These are phyloP conservation scores for Ophiostoma novo-ulmi DNA, from an alignment of 2,329 filamentous ascomycete species.

Conservation along the genomic window DNA sequence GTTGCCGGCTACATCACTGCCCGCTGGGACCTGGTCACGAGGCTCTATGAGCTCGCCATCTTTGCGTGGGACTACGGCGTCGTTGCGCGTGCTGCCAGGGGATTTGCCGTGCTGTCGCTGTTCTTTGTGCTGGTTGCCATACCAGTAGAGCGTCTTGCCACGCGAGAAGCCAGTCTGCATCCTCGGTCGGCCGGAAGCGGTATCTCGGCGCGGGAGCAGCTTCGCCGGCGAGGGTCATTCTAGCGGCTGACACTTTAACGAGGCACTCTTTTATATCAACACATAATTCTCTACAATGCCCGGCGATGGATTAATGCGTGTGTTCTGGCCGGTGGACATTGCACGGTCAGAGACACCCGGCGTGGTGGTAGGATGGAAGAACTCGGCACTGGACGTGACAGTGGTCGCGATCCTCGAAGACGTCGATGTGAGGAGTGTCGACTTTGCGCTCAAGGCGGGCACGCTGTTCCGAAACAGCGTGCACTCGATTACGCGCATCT, in stretches of 20 bases:
- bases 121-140: conserved; percentile 81
- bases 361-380: conserved; percentile 91
- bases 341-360: conserved; percentile 66
- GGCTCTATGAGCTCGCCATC: conserved; percentile 91
- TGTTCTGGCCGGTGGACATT: conserved; percentile 96
- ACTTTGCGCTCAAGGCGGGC: conserved; percentile 78
- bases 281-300: conserved; percentile 7
- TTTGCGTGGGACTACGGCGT: conserved; percentile 99
- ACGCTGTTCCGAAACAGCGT: conserved; percentile 77
- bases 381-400: conserved; percentile 84
- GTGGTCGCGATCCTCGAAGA: conserved; percentile 85
- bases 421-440: conserved; percentile 80
- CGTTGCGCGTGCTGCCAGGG: conserved; percentile 81
- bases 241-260: conserved; percentile 41
- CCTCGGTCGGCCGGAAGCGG: conserved; percentile 71
- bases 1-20: conserved; percentile 99
- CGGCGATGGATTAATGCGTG: conserved; percentile 83
- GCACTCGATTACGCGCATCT: conserved; percentile 74
- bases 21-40: conserved; percentile 95
- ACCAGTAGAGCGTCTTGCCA: conserved; percentile 76
- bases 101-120: conserved; percentile 73
- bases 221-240: conserved; percentile 91
- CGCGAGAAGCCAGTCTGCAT: conserved; percentile 72
- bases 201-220: conserved; percentile 90
- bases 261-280: conserved; percentile 1